phyloP scores from a whole-genome alignment of 164 flowering plant genomes.

The Magnolia kwangsiensis region DNA sequence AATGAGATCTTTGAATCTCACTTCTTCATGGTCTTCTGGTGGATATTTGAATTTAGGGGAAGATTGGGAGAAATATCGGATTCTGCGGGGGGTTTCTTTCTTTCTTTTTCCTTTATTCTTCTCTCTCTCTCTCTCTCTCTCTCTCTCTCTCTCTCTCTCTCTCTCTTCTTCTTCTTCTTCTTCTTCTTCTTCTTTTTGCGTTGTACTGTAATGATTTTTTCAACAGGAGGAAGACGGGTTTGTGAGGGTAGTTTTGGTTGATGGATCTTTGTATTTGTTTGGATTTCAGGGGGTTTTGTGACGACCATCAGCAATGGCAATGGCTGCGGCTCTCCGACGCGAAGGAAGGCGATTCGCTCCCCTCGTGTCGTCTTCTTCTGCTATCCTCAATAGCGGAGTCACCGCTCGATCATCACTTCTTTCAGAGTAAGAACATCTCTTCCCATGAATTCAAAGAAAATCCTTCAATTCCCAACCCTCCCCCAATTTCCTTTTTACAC shows the following conservation, averaged over 20 bases:
- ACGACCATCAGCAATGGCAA: slow-evolving; percentile 1
- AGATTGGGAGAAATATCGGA: too few relatives aligned
- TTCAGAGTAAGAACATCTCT: not conserved
- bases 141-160: too few relatives aligned
- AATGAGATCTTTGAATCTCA: too few relatives aligned
- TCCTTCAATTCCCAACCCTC: not conserved
- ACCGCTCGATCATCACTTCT: not conserved
- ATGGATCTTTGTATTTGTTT: not conserved
- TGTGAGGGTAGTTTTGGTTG: not conserved
- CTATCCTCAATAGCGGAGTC: not conserved
- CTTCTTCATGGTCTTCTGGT: too few relatives aligned
- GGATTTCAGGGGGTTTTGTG: not conserved
- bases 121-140: too few relatives aligned
- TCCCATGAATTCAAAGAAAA: not conserved
- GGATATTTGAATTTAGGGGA: too few relatives aligned
- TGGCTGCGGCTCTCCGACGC: slow-evolving; percentile 11
- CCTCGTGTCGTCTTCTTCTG: not conserved
- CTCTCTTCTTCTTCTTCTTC: too few relatives aligned
- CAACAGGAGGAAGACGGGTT: too few relatives aligned
- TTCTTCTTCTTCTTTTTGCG: too few relatives aligned
- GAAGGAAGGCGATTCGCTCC: slow-evolving; percentile 7
- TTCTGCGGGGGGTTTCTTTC: too few relatives aligned
- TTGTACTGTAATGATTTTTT: too few relatives aligned
- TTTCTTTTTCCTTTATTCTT: too few relatives aligned
- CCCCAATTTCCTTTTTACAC: not conserved